Base-by-base conservation (phyloP, 768 basidiomycete species). In the Tubosaeta brunneosetosa region DNA sequence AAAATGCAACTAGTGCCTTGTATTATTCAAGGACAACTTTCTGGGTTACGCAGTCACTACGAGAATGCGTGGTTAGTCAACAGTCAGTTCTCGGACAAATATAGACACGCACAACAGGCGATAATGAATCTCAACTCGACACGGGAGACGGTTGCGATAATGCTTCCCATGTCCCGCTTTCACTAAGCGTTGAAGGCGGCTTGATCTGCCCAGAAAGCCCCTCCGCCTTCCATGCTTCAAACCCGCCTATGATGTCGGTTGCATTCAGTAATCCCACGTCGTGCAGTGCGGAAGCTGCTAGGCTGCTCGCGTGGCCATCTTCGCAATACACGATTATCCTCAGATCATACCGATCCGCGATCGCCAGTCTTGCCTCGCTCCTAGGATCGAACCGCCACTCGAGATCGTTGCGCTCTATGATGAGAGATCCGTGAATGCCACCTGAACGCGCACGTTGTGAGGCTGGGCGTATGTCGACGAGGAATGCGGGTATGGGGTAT, bases 331-430 rank as follows among this genome's bases (percentile, higher is more conserved):
- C 68, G 55, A 91, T 86, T 29, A 88, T 76, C 43, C 85, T 70
- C 36, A 90, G 62, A 70, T 91, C 89, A 59, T 86, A 91, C 50
- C 87, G 72, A 68, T 88, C 83, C 22, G 81, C 88, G 56, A 90
- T 82, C 1, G 78, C 69, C 49, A 91, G 68, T 32, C 84, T 74
- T 12, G 78, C 73, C 6, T 77, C 72, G 57, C 71, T 76, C 50
- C 86, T 75, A 4, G 88, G 89, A 67, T 91, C 88, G 57, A 91
- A 84, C 22, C 81, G 77, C 86, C 87, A 89, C 65, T 91, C 89
- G 49, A 91, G 75, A 6, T 83, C 78, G 61, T 87, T 90, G 22
- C 88, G 77, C 61, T 90, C 88, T 52, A 91, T 78, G 49, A 86
- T 70, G 50, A 90, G 69, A n/a, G 87, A 78, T 0, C 88, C 86